Conservation (phyloP, 371 early-diverging fungal genomes). For the Mortierella sp. region DNA sequence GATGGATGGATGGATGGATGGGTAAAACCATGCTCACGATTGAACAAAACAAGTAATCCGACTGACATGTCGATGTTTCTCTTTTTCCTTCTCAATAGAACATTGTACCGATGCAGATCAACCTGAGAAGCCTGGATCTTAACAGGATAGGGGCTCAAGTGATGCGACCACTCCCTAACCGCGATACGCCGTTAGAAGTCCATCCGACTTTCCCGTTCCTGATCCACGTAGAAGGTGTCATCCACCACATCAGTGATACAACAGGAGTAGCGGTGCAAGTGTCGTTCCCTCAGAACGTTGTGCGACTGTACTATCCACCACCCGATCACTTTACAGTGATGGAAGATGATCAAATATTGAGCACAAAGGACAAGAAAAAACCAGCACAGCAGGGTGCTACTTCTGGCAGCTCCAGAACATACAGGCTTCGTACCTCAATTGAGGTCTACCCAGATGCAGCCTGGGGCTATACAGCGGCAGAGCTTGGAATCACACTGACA, state of each 20-base stretch:
- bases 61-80: too few species aligned
- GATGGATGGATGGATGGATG: too few species aligned
- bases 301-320: constrained; percentile 52
- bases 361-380: background rate
- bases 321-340: constrained; percentile 41
- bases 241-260: constrained; percentile 26
- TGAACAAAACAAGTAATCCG: too few species aligned
- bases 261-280: constrained; percentile 45
- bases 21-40: too few species aligned
- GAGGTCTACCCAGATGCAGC: constrained; percentile 44
- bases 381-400: background rate
- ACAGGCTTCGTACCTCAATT: constrained; percentile 44
- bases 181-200: constrained; percentile 40
- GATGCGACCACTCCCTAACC: constrained; percentile 26
- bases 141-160: constrained; percentile 38
- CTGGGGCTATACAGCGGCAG: constrained; percentile 35
- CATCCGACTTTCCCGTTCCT: constrained; percentile 50
- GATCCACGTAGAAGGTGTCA: constrained; percentile 39
- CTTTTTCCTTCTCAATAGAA: constrained; percentile 17
- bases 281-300: constrained; percentile 30
- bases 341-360: constrained; percentile 2
- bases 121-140: constrained; percentile 16
- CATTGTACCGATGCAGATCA: constrained; percentile 40
- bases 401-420: constrained; percentile 1
- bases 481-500: constrained; percentile 42